phyloP scores from a whole-genome alignment of 2,329 filamentous ascomycete species.

The Epichloe aotearoae region DNA sequence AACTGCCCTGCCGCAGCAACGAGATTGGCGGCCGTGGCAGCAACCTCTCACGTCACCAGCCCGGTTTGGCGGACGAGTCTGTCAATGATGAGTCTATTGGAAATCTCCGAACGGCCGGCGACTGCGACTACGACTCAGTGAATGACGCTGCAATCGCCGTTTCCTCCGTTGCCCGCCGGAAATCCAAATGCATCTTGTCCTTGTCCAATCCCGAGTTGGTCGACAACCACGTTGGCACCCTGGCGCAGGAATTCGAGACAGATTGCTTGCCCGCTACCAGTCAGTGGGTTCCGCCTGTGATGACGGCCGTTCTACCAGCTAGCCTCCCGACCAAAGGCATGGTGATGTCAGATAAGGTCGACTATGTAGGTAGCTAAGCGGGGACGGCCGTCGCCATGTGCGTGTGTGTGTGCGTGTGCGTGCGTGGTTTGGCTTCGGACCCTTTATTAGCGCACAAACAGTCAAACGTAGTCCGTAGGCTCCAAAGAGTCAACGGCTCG shows the following conservation, averaged over 20 bases:
- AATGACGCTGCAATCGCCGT: slow-evolving; percentile 16
- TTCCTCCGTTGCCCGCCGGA: slow-evolving; percentile 18
- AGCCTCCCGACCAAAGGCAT: slow-evolving; percentile 42
- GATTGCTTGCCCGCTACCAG: slow-evolving; percentile 68
- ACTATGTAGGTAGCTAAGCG: background rate
- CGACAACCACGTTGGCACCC: slow-evolving; percentile 64
- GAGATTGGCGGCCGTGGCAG: slow-evolving; percentile 18
- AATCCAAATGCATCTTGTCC: background rate
- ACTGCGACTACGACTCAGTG: too few relatives aligned
- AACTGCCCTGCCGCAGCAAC: too few relatives aligned
- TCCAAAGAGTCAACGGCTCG: background rate
- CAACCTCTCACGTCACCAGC: slow-evolving; percentile 63
- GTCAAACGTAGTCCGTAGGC: too few relatives aligned
- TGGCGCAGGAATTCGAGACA: slow-evolving; percentile 65
- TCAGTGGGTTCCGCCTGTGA: slow-evolving; percentile 67
- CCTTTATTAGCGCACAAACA: too few relatives aligned
- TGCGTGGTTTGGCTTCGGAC: too few relatives aligned
- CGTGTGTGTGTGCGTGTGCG: too few relatives aligned
- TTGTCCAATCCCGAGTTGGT: slow-evolving; percentile 57
- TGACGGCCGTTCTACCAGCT: slow-evolving; percentile 63
- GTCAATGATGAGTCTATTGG: slow-evolving; percentile 18
- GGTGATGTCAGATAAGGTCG: slow-evolving; percentile 20
- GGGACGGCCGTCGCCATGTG: too few relatives aligned
- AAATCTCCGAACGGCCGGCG: too few relatives aligned
- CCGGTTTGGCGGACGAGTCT: slow-evolving; percentile 54